phyloP scores from a whole-genome alignment of 176 grass and related monocot species.

The Oryza rufipogon region DNA sequence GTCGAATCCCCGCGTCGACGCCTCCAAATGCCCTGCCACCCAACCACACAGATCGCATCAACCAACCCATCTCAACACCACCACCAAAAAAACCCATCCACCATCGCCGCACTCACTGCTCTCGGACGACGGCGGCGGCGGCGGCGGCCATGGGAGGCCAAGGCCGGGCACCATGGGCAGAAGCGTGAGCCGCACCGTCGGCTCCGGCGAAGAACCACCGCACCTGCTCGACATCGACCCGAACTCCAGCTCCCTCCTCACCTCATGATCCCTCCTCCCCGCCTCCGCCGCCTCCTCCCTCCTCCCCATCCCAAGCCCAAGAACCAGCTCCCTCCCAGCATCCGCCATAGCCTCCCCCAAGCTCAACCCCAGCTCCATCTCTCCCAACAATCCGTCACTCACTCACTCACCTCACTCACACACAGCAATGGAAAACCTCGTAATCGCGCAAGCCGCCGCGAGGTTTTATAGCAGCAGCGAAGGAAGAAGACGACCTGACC shows the following conservation, averaged over 20 bases:
- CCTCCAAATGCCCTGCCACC: constrained; percentile 59
- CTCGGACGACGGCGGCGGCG: constrained; percentile 8
- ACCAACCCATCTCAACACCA: neutral
- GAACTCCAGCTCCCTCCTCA: constrained; percentile 32
- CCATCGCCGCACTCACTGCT: constrained; percentile 40
- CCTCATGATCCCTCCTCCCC: constrained; percentile 16
- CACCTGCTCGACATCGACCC: neutral
- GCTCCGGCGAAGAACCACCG: constrained; percentile 46
- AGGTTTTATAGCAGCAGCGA: constrained; percentile 39
- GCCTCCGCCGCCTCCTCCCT: neutral
- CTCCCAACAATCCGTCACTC: neutral
- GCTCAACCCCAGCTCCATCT: constrained; percentile 84
- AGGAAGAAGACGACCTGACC: constrained; percentile 8
- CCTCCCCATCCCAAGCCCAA: constrained; percentile 53
- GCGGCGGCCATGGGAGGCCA: constrained; percentile 54
- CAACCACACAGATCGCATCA: constrained; percentile 19
- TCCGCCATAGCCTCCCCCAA: constrained; percentile 60
- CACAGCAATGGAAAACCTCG: constrained; percentile 20
- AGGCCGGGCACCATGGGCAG: constrained; percentile 44
- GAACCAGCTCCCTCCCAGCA: constrained; percentile 60
- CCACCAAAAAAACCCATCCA: neutral
- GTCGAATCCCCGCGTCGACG: constrained; percentile 71
- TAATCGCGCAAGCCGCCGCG: constrained; percentile 2
- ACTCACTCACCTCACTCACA: too few species aligned
- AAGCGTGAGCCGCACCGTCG: constrained; percentile 56